These are phyloP conservation scores for Heliamphora exappendiculata DNA, from an alignment of 148 eudicot genomes.

Conservation along the genomic window DNA sequence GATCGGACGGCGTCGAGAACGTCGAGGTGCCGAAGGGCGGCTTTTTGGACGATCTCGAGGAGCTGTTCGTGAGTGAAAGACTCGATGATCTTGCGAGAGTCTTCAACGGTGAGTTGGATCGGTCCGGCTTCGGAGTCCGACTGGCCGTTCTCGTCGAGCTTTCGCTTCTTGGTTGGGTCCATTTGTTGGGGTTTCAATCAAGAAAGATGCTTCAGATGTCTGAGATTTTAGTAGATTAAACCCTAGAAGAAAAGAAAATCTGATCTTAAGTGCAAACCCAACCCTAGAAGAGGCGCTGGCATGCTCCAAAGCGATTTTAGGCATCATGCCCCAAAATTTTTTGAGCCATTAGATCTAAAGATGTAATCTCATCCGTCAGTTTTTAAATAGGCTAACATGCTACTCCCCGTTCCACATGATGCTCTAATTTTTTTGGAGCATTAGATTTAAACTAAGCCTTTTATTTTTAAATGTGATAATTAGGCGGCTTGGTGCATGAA, in stretches of 20 bases:
- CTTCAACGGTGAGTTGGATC: slow-evolving; percentile 32
- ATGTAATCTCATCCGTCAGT: no score
- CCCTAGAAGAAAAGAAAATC: not conserved
- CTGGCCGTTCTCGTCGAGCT: slow-evolving; percentile 56
- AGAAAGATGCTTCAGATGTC: not conserved
- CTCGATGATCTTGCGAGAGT: slow-evolving; percentile 51
- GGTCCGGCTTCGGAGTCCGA: slow-evolving; percentile 7
- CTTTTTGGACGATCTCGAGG: slow-evolving; percentile 41
- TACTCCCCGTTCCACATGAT: no score
- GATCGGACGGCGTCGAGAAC: slow-evolving; percentile 54
- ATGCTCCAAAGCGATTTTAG: no score
- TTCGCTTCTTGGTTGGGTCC: slow-evolving; percentile 76
- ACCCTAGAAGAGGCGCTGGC: not conserved
- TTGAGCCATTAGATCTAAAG: no score
- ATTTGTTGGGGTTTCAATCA: slow-evolving; percentile 11
- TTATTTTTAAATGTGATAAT: no score
- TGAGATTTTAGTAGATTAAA: not conserved
- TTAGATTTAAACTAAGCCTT: no score
- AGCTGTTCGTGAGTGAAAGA: slow-evolving; percentile 59
- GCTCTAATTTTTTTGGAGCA: no score
- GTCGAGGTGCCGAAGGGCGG: slow-evolving; percentile 44
- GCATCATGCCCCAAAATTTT: no score
- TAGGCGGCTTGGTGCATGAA: no score
- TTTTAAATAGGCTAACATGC: no score
- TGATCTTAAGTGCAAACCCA: not conserved